Base-by-base conservation (phyloP, 2,329 filamentous ascomycete genomes). In the Aspergillus pseudonomiae region DNA sequence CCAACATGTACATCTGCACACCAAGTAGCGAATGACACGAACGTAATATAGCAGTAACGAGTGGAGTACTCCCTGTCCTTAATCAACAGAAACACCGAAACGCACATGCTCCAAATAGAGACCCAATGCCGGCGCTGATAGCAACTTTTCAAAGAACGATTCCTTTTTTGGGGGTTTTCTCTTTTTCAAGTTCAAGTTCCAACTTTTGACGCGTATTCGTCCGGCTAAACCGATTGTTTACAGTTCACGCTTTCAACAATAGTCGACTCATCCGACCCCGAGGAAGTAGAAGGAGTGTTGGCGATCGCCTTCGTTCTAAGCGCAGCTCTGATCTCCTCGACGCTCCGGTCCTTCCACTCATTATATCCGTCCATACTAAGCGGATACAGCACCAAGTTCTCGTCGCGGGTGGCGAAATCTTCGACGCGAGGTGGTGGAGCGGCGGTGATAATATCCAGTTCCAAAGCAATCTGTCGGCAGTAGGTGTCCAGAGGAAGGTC, bases 401-500 rank as follows among this genome's bases (percentile, higher is more conserved):
- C 76, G 19, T 73, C 71, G 28, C 75, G 74, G 9, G 36, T 58
- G 68, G 68, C 70, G 66, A 88, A 90, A 24, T 87, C 79, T 4
- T 79, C 74, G 52, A 80, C 78, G 43, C 78, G 79, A 2, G 86
- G 86, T 41, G 85, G 78, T 1, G 84, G 83, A 12, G 79, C 81
- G 60, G 87, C 84, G 26, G 89, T 88, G 68, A 94, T 88, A 63
- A 91, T 87, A 73, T 94, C 90, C 69, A 95, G 82, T 70, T 96
- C 92, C 36, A 84, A 77, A 26, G 89, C 86, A 48, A 95, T 84
- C 72, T 93, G 90, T 43, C 89, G 84, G 79, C 92, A 95, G 82
- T 89, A 96, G 16, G 84, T 80, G 73, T 94, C 92, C 3, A 94
- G 83, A 0, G 90, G 90, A 48, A 94, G 80, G 77, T 95, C 92